These are phyloP conservation scores for Colletotrichum sp. DNA, from an alignment of 2,329 filamentous ascomycete species.

Conservation along the genomic window DNA sequence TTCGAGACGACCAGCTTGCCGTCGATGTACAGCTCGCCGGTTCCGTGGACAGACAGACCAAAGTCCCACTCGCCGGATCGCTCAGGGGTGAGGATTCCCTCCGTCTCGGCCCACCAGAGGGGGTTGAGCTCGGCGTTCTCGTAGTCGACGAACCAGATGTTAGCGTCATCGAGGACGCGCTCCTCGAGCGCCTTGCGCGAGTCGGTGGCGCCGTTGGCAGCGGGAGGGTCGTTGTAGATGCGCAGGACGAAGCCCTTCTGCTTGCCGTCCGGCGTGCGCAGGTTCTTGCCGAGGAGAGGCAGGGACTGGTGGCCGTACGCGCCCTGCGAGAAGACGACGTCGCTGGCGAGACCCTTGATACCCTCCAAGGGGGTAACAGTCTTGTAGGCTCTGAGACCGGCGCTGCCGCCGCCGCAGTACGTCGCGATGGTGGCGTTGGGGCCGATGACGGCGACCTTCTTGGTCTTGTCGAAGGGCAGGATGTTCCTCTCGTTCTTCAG, in stretches of 20 bases:
- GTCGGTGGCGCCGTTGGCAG: neutral
- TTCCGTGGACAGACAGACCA: constrained; percentile 39
- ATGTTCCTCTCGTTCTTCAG: constrained; percentile 73
- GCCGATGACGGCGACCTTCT: constrained; percentile 54
- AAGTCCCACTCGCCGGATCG: constrained; percentile 32
- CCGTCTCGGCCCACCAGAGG: constrained; percentile 28
- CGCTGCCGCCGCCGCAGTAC: constrained; percentile 38
- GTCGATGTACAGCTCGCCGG: constrained; percentile 36
- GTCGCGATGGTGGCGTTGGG: constrained; percentile 51
- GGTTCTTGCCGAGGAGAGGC: constrained; percentile 30
- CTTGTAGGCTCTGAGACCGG: constrained; percentile 35
- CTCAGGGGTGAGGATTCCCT: constrained; percentile 26
- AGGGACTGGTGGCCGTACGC: constrained; percentile 36
- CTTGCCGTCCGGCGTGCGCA: constrained; percentile 26
- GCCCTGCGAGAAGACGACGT: constrained; percentile 28
- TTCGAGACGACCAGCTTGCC: constrained; percentile 35
- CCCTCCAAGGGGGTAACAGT: constrained; percentile 34
- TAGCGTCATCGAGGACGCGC: constrained; percentile 25
- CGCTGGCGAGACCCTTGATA: constrained; percentile 25
- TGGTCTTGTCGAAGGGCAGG: constrained; percentile 58
- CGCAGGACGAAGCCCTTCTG: constrained; percentile 28
- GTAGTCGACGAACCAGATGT: constrained; percentile 31
- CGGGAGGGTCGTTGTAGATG: constrained; percentile 27
- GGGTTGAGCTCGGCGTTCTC: constrained; percentile 24
- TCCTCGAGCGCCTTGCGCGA: constrained; percentile 23